Evolutionary conservation across 306 rosid species (phyloP), one percentile per base, ranked within the genome.

Genomic region (Vigna nakashimae): DNA sequence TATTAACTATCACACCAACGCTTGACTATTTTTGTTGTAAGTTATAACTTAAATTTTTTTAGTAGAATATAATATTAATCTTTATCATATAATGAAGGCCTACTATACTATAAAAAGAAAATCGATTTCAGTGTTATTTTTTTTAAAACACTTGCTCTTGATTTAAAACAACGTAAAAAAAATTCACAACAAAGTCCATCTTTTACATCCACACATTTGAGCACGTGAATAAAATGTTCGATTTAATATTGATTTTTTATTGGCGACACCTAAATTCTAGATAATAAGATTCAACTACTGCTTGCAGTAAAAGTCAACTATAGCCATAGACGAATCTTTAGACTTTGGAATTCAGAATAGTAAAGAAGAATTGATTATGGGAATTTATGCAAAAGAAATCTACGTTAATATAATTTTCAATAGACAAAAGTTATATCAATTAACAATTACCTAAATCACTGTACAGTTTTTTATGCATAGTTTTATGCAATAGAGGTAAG

Each of bases 221-320:
- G 57, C 57, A 68, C 73, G 73, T 68, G 57, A 46, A 48, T 24
- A 12, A 67, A 9, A 64, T 64, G 69, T 36, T n/a, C 36, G 9
- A 4, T n/a, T 36, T n/a, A 1, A 9, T 3, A 3, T 64, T n/a
- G 69, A n/a, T 38, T n/a, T 36, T 0, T 15, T 63, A 36, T 63
- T 8, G 46, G 26, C 7, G n/a, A 64, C 17, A 17, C 16, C 3
- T 16, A 34, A 45, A 11, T 45, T 45, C 4, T 43, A 42, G 3
- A 32, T 16, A 62, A 34, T 7, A 62, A 32, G 46, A 36, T 59
- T 59, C 40, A 59, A 28, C 34, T 11, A 15, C 20, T 7, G 18
- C 0, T 30, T 4, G 49, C 4, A 7, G 36, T 36, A n/a, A 1
- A 64, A 64, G 15, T 36, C 49, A 34, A 64, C 49, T 36, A n/a